Evolutionary conservation across 805 yeast species (phyloP).

Genomic region (Saturnispora saitoi): DNA sequence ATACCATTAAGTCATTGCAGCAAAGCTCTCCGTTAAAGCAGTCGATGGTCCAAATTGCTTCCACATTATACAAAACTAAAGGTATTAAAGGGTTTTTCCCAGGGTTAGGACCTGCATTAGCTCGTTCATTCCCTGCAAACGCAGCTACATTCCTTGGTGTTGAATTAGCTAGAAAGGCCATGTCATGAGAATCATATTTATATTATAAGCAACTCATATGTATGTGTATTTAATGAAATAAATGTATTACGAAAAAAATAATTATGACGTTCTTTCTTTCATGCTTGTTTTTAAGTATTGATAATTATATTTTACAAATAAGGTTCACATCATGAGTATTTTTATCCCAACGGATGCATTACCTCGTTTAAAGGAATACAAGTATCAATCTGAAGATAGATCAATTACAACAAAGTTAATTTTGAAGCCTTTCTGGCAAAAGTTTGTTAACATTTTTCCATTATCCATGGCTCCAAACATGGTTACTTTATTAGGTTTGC

Average conservation of each 20-base stretch:
- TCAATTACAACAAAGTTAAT: conserved; percentile 68
- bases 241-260: background rate
- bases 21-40: conserved; percentile 51
- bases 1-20: conserved; percentile 81
- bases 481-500: conserved; percentile 72
- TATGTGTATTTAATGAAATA: background rate
- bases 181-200: conserved; percentile 6
- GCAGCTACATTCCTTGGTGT: conserved; percentile 99
- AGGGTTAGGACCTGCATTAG: conserved; percentile 91
- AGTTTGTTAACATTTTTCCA: conserved; percentile 70
- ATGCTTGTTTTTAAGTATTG: too few species aligned
- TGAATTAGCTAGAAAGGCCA: conserved; percentile 50
- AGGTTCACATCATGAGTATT: conserved; percentile 9
- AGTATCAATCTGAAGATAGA: conserved; percentile 70
- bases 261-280: too few species aligned
- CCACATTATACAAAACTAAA: conserved; percentile 59
- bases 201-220: background rate
- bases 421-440: conserved; percentile 75
- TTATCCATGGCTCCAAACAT: conserved; percentile 87
- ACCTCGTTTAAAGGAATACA: conserved; percentile 14
- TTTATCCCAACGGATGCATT: conserved; percentile 12
- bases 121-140: conserved; percentile 94
- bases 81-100: conserved; percentile 94
- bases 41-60: conserved; percentile 58
- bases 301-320: background rate